Conservation (phyloP, 305 asterid species). For the Fraxinus floribunda region DNA sequence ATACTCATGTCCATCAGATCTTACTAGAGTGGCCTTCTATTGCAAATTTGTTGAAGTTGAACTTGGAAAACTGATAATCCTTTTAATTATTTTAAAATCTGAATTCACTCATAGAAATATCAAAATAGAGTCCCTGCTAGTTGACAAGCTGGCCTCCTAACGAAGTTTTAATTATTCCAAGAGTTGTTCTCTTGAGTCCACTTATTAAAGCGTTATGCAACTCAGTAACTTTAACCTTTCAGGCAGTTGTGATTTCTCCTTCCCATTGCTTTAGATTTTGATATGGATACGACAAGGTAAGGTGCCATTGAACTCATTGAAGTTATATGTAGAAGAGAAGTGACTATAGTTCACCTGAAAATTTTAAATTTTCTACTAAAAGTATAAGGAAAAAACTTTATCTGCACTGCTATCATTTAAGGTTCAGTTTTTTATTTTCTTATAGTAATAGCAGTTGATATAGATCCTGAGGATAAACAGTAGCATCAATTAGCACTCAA, state of each 20-base stretch:
- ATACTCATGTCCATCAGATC: constrained; percentile 1
- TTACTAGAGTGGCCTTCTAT: background rate
- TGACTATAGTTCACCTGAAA: background rate
- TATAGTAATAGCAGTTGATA: background rate
- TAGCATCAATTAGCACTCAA: background rate
- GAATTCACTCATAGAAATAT: background rate
- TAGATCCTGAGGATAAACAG: background rate
- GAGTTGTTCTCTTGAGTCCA: background rate
- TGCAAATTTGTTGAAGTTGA: background rate
- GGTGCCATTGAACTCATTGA: background rate
- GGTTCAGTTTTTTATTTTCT: background rate
- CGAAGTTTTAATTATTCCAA: background rate
- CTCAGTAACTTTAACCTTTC: background rate
- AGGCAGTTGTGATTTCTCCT: background rate
- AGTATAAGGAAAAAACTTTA: background rate
- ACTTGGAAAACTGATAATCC: constrained; percentile 1
- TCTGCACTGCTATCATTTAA: background rate
- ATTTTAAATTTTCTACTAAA: background rate
- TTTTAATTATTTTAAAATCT: background rate
- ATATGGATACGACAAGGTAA: background rate
- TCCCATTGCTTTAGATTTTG: background rate
- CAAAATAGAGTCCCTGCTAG: background rate
- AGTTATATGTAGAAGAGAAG: constrained; percentile 7
- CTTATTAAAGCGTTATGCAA: background rate
- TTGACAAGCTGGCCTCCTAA: background rate